phyloP scores from a whole-genome alignment of 129 eudicot genomes.

The Saussurea involucrata region DNA sequence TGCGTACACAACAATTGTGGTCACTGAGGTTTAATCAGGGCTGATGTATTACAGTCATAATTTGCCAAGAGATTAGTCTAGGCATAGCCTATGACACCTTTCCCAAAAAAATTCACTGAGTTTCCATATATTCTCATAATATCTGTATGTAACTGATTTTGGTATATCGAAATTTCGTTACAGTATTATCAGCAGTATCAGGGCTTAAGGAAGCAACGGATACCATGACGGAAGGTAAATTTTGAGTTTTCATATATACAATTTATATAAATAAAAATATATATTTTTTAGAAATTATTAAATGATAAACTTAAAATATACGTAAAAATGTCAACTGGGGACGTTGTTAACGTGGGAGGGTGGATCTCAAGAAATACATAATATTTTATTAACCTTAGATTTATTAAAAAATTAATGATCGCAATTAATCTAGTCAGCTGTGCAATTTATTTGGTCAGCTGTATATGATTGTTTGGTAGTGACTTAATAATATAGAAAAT shows the following conservation, averaged over 20 bases:
- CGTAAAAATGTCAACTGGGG: not conserved
- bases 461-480: too few species aligned
- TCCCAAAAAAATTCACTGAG: not conserved
- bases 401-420: too few species aligned
- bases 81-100: too few species aligned
- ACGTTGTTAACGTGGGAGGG: not conserved
- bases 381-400: not conserved
- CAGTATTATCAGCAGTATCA: conserved; percentile 71
- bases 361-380: conserved; percentile 1
- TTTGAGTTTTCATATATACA: not conserved
- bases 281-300: not conserved
- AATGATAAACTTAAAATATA: not conserved
- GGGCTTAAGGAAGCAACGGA: conserved; percentile 61
- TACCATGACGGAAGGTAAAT: conserved; percentile 52
- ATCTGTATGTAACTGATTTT: not conserved
- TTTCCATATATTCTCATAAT: not conserved
- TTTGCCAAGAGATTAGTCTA: too few species aligned
- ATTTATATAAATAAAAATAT: too few species aligned
- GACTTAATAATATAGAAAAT: too few species aligned
- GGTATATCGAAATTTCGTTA: not conserved
- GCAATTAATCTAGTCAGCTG: too few species aligned
- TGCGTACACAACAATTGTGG: too few species aligned
- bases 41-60: too few species aligned
- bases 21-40: too few species aligned
- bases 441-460: too few species aligned